Base-by-base conservation (phyloP, 352 stramenopile species). In the Globisporangium spiculum region DNA sequence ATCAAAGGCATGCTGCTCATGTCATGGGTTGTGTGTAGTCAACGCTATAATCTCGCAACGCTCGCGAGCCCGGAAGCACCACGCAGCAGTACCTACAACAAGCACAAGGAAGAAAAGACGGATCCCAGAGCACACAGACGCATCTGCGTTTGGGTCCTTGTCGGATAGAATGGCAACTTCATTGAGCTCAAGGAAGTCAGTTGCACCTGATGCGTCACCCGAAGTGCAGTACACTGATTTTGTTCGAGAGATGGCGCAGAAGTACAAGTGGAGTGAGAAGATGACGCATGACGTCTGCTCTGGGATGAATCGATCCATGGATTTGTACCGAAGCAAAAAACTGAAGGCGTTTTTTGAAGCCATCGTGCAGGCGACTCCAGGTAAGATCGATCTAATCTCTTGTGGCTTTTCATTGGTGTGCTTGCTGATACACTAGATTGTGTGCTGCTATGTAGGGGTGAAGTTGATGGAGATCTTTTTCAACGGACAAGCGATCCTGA, bases 241-340 rank as follows among this genome's bases (percentile, higher is more conserved):
- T 70, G 70, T 86, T 10, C 68, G 57, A 14, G 78, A 78, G 34
- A 72, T 84, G 61, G 75, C 73, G 32, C 32, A 70, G 9, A 71
- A 74, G 44, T 76, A 69, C 44, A 66, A 72, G 34, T 85, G 75
- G 77, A 76, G 50, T 16, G 71, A 80, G 22, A 73, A 77, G 16
- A 59, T 73, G 26, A 71, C 77, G 26, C 68, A 73, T 50, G 68
- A 70, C 18, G 54, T 87, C 8, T 70, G 82, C n/a, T 59, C 48
- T 3, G 69, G 63, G 41, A 85, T 87, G 75, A 71, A 82, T 12
- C 63, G 72, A 27, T 80, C 65, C 9, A 75, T 85, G 26, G 55
- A 75, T 9, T 54, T 87, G 41, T 87, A 87, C 46, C 71, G 68
- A n/a, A 63, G 63, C 18, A 79, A 73, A 56, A 81, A 77, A 62